Evolutionary conservation across 441 rosid species (phyloP), one percentile per base, ranked within the genome.

Genomic region (Euphorbia schlechtendalii): DNA sequence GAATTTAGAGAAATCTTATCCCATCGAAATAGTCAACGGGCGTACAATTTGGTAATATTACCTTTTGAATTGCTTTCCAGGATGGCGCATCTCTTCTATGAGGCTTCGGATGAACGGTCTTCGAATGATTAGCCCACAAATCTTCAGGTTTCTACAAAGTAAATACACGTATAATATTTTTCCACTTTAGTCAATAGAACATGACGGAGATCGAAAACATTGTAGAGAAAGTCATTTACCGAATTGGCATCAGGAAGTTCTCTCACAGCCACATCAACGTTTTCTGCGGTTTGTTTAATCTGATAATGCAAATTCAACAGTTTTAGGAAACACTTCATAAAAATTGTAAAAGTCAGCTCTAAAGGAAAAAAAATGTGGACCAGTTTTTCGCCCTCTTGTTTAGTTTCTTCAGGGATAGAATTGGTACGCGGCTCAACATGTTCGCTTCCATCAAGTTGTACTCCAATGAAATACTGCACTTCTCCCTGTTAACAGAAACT

Each of bases 211-310:
- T 6, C 21, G 32, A 41, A 71, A 40, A 38, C 34, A 20, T 53
- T 63, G 65, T 27, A 52, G 24, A 22, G 56, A 20, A 45, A 34
- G 59, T 59, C 13, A 38, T 21, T 77, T 83, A 91, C 99, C 94
- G 64, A 68, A 76, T 94, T 91, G 71, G 99, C 99, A 69, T 94
- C 99, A 5, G 99, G 99, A 83, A 94, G 96, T 80, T 94, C 99
- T 80, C 93, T 81, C 56, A 80, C 94, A 11, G 99, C 99, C 2
- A 84, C 99, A 74, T 89, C 93, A 48, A 94, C 88, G 77, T 86
- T 89, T 75, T 87, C 96, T 54, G 99, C 99, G 8, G 99, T 87
- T 80, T 77, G 77, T 81, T 85, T 94, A 67, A 91, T 88, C 99
- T 94, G 80, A 72, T 69, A 54, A 59, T 40, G 30, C 59, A 67